A percentile compares a stretch with the other conserved stretches of the same genome.
phyloP scores from a whole-genome alignment of 2,329 filamentous ascomycete species.

The Calcarisporium arbuscula region DNA sequence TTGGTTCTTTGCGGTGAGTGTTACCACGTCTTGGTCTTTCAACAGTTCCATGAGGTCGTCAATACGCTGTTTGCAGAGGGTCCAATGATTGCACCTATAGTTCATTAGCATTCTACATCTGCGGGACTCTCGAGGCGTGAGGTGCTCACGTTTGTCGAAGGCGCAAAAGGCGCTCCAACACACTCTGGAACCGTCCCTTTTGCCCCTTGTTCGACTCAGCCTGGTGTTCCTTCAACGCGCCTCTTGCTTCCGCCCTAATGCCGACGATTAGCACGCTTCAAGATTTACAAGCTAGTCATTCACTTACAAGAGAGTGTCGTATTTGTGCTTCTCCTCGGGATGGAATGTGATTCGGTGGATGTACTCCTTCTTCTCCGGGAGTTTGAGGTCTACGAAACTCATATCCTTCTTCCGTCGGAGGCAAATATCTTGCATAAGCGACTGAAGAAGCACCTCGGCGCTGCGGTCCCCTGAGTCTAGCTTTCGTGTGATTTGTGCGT shows the following conservation, averaged over 20 bases:
- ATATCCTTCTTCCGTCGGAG: slow-evolving; percentile 81
- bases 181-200: slow-evolving; percentile 59
- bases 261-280: slow-evolving; percentile 15
- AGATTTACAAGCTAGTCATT: neutral
- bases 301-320: slow-evolving; percentile 62
- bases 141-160: slow-evolving; percentile 61
- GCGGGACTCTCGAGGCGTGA: neutral
- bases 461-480: slow-evolving; percentile 50
- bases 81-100: slow-evolving; percentile 76
- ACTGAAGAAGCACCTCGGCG: slow-evolving; percentile 62
- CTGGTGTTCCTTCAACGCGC: slow-evolving; percentile 58
- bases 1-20: slow-evolving; percentile 65
- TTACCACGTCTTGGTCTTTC: slow-evolving; percentile 60
- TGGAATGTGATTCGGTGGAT: slow-evolving; percentile 70
- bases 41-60: slow-evolving; percentile 64
- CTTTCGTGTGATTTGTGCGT: slow-evolving; percentile 54
- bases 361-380: slow-evolving; percentile 73
- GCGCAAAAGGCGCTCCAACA: slow-evolving; percentile 76
- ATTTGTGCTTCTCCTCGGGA: slow-evolving; percentile 68
- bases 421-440: slow-evolving; percentile 74
- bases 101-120: slow-evolving; percentile 7
- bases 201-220: slow-evolving; percentile 33
- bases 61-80: slow-evolving; percentile 70
- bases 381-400: slow-evolving; percentile 74
- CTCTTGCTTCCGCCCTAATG: slow-evolving; percentile 68